These are phyloP conservation scores for Chlamydomonas sphaeroides DNA, from an alignment of 139 green algal genomes.

Conservation along the genomic window DNA sequence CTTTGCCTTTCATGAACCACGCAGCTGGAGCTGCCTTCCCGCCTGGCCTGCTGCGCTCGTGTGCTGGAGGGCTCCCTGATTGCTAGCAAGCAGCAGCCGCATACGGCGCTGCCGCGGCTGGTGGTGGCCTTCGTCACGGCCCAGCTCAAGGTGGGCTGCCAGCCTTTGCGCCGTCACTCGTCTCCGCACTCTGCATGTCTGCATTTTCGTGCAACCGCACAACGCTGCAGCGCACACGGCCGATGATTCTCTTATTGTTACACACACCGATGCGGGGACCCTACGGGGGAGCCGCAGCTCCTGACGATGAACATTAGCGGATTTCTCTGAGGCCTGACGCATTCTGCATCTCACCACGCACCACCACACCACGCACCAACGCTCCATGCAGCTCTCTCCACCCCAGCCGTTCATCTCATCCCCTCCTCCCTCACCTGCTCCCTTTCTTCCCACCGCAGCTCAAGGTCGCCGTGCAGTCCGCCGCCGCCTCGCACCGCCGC, in stretches of 20 bases:
- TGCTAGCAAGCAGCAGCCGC: conserved; percentile 1
- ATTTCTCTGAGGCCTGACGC: conserved; percentile 68
- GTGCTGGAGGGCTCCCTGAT: conserved; percentile 51
- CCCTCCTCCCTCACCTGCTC: background rate
- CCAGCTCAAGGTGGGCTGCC: conserved; percentile 57
- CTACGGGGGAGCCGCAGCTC: conserved; percentile 1
- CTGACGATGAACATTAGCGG: conserved; percentile 63
- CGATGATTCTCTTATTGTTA: conserved; percentile 62
- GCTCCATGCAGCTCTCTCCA: no score
- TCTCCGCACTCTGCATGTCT: no score
- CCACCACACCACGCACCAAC: no score
- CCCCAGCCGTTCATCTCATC: background rate
- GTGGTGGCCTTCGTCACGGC: conserved; percentile 62
- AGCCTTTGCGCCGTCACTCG: no score
- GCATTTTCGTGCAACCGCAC: no score
- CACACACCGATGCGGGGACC: conserved; percentile 52
- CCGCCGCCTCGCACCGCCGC: background rate
- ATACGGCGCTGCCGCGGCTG: conserved; percentile 56
- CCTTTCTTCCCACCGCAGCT: conserved; percentile 20
- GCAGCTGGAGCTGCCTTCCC: conserved; percentile 49
- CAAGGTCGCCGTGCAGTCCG: conserved; percentile 12
- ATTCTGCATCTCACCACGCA: no score
- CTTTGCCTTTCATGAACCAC: no score
- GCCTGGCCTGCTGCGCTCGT: conserved; percentile 46
- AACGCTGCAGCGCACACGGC: conserved; percentile 3